phyloP scores from a whole-genome alignment of 441 rosid species.

The Populus hybrid region DNA sequence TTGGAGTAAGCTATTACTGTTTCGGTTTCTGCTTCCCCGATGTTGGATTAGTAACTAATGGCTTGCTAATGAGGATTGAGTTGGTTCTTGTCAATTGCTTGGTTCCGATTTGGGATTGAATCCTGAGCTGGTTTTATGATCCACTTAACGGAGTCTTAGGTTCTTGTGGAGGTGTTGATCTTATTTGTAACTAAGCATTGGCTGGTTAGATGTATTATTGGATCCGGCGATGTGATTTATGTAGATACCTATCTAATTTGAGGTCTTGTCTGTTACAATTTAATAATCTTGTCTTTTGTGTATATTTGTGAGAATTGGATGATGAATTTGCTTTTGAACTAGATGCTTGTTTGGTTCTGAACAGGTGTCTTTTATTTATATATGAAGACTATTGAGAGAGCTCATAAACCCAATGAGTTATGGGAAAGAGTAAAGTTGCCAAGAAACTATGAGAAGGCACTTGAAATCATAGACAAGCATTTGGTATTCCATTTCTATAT shows the following conservation, averaged over 20 bases:
- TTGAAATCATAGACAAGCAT: slow-evolving; percentile 80
- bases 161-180: neutral
- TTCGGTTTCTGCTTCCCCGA: no score
- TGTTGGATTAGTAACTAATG: neutral
- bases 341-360: neutral
- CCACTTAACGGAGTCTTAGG: neutral
- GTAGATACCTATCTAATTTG: neutral
- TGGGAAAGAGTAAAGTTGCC: slow-evolving; percentile 93
- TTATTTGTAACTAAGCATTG: neutral
- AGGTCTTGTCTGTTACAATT: neutral
- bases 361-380: slow-evolving; percentile 77
- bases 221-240: neutral
- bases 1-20: neutral
- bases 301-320: neutral
- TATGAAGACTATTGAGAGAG: slow-evolving; percentile 93
- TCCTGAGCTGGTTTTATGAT: neutral
- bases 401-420: slow-evolving; percentile 76
- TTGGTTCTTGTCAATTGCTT: neutral
- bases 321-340: neutral
- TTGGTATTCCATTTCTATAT: slow-evolving; percentile 43
- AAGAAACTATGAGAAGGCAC: slow-evolving; percentile 76
- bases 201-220: neutral
- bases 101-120: neutral
- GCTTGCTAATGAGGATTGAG: neutral
- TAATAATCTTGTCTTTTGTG: neutral